These are phyloP conservation scores for Vitis hybrid DNA, from an alignment of 177 flowering plant genomes.

Conservation along the genomic window DNA sequence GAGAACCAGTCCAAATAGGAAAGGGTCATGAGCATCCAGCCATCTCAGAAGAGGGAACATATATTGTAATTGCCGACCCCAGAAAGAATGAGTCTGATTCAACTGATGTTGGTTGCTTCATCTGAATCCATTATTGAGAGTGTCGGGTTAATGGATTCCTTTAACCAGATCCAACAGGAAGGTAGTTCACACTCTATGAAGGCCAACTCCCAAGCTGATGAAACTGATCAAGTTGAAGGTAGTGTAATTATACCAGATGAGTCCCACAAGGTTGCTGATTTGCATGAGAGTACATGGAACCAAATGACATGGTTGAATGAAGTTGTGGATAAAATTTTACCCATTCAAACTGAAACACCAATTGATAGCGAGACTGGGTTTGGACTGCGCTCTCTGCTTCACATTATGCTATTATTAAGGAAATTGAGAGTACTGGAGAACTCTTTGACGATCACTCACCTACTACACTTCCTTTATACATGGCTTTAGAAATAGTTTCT, in stretches of 20 bases:
- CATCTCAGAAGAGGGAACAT: too few species aligned
- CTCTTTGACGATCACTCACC: too few species aligned
- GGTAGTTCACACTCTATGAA: conserved; percentile 18
- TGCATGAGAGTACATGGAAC: conserved; percentile 26
- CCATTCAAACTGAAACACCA: conserved; percentile 25
- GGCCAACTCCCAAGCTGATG: conserved; percentile 11
- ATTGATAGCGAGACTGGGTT: conserved; percentile 24
- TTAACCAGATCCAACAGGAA: conserved; percentile 17
- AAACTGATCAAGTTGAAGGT: conserved; percentile 26
- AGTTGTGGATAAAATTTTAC: conserved; percentile 2
- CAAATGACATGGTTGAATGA: conserved; percentile 28
- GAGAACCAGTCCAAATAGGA: conserved; percentile 18
- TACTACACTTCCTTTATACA: not conserved
- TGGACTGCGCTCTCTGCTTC: conserved; percentile 24
- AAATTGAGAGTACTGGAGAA: too few species aligned
- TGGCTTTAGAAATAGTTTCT: too few species aligned
- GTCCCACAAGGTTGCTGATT: conserved; percentile 20
- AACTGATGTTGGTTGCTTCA: too few species aligned
- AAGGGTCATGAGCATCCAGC: too few species aligned
- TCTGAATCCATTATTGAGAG: conserved; percentile 14
- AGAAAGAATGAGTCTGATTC: too few species aligned
- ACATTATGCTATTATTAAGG: conserved; percentile 12
- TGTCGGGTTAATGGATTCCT: conserved; percentile 29
- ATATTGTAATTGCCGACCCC: too few species aligned
- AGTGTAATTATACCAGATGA: conserved; percentile 17